phyloP scores from a whole-genome alignment of 2,329 filamentous ascomycete species.

The Alternaria infectoria region DNA sequence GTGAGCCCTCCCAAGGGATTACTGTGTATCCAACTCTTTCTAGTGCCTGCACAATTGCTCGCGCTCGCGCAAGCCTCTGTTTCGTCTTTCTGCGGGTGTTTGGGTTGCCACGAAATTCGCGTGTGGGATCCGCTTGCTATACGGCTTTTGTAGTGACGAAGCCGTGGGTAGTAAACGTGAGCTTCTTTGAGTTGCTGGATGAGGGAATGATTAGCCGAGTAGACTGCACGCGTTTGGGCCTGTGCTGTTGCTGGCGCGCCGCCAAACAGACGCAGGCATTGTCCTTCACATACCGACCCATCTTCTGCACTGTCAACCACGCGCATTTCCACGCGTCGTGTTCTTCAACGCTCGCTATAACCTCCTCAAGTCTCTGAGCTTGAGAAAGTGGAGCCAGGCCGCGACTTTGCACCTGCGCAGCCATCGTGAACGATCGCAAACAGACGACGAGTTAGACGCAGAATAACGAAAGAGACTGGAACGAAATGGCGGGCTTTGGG shows the following conservation, averaged over 20 bases:
- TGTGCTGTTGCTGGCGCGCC: slow-evolving; percentile 19
- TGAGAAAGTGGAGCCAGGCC: no score
- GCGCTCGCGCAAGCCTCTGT: not conserved
- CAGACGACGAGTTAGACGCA: not conserved
- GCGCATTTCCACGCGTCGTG: not conserved
- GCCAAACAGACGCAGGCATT: slow-evolving; percentile 6
- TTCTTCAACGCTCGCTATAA: not conserved
- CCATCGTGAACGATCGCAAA: not conserved
- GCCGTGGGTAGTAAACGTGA: slow-evolving; percentile 3
- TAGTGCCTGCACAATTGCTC: not conserved
- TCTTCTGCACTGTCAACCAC: not conserved
- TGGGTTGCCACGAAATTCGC: not conserved
- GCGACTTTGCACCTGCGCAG: not conserved
- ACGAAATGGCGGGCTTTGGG: slow-evolving; percentile 52
- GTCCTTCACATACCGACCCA: not conserved
- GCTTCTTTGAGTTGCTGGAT: slow-evolving; percentile 12
- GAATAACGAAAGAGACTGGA: not conserved
- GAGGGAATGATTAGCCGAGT: slow-evolving; percentile 30
- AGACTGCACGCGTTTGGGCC: slow-evolving; percentile 24
- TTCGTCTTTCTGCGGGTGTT: not conserved
- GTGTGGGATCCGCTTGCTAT: not conserved
- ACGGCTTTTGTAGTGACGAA: not conserved
- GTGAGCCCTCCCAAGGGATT: not conserved
- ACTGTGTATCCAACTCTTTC: not conserved
- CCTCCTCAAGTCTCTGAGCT: not conserved